Evolutionary conservation across 805 yeast genomes (phyloP).

Genomic region (Wickerhamomyces chambardii): DNA sequence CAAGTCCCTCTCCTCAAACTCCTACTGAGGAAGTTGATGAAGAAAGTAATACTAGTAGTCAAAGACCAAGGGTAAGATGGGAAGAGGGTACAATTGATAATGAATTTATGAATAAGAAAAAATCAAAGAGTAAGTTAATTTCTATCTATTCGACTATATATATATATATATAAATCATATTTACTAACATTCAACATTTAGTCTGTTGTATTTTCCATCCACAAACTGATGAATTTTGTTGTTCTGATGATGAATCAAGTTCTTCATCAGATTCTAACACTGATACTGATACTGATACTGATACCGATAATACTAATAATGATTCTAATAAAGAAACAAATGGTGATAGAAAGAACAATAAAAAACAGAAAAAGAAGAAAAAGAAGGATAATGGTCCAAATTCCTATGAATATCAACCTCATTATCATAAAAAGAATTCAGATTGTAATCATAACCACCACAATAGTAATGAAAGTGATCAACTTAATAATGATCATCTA

Average conservation of each 20-base stretch:
- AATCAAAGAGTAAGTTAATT: conserved; percentile 64
- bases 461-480: conserved; percentile 1
- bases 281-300: conserved; percentile 21
- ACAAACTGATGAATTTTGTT: conserved; percentile 35
- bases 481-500: too few relatives aligned
- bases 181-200: conserved; percentile 3
- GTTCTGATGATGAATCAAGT: conserved; percentile 17
- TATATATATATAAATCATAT: too few relatives aligned
- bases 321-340: too few relatives aligned
- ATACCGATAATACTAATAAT: conserved; percentile 7
- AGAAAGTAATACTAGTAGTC: conserved; percentile 1
- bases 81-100: conserved; percentile 81
- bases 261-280: conserved; percentile 33
- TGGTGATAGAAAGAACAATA: conserved; percentile 20
- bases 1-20: too few relatives aligned
- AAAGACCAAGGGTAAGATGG: conserved; percentile 65
- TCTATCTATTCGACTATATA: too few relatives aligned
- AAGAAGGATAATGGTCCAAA: conserved; percentile 43
- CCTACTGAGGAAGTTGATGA: conserved; percentile 2
- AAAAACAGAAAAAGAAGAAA: conserved; percentile 23
- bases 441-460: not conserved
- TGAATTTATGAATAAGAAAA: conserved; percentile 82
- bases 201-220: conserved; percentile 87
- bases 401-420: conserved; percentile 87
- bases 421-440: conserved; percentile 26